These are phyloP conservation scores for Carex kokanica DNA, from an alignment of 176 grass and related monocot species.

Conservation along the genomic window DNA sequence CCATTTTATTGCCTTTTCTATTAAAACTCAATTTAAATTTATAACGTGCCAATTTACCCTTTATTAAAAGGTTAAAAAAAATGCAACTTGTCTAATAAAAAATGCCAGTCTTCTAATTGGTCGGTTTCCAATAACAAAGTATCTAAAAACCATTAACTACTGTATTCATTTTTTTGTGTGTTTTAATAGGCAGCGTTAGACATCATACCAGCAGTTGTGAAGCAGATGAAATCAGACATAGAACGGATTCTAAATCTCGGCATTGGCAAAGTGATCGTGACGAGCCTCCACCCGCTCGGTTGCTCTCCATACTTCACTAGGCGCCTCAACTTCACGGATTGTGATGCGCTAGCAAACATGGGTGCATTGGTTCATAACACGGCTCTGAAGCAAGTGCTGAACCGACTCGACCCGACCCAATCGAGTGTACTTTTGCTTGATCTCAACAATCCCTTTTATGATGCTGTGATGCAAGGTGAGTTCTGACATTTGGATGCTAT, in stretches of 20 bases:
- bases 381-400: conserved; percentile 35
- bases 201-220: conserved; percentile 52
- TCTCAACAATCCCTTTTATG: conserved; percentile 46
- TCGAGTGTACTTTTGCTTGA: conserved; percentile 54
- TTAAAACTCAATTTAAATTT: too few species aligned
- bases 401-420: conserved; percentile 34
- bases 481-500: background rate
- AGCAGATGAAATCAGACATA: conserved; percentile 32
- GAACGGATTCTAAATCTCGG: conserved; percentile 48
- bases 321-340: conserved; percentile 42
- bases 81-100: too few species aligned
- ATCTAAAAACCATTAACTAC: background rate
- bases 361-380: conserved; percentile 51
- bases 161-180: background rate
- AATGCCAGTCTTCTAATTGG: too few species aligned
- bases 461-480: conserved; percentile 16
- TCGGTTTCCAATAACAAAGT: background rate
- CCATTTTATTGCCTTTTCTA: too few species aligned
- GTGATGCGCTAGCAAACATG: conserved; percentile 40
- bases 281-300: conserved; percentile 67
- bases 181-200: conserved; percentile 46
- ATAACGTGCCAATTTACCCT: too few species aligned
- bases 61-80: too few species aligned
- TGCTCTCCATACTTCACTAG: conserved; percentile 64
- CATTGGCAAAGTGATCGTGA: conserved; percentile 58